phyloP scores from a whole-genome alignment of 768 basidiomycete species.

The Solioccasus polychromus region DNA sequence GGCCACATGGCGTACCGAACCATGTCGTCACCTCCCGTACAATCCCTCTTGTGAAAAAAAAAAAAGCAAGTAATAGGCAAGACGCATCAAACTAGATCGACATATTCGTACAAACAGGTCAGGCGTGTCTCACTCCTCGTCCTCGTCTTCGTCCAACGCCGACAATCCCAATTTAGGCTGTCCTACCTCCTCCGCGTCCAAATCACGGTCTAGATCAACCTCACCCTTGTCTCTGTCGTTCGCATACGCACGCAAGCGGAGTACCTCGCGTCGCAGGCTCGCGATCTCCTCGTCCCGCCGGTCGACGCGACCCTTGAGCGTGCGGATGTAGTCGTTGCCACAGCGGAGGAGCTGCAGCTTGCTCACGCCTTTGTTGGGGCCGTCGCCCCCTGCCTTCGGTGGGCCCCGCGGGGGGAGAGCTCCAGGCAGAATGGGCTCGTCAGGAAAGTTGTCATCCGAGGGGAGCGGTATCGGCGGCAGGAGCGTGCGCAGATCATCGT shows the following conservation, averaged over 20 bases:
- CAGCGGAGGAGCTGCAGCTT: constrained; percentile 90
- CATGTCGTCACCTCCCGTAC: too few species aligned
- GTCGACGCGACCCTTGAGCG: constrained; percentile 73
- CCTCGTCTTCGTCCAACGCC: constrained; percentile 34
- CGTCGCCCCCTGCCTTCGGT: constrained; percentile 78
- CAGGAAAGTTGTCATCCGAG: constrained; percentile 64
- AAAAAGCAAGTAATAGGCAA: too few species aligned
- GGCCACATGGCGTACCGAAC: too few species aligned
- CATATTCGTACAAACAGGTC: too few species aligned
- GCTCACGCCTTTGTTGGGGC: constrained; percentile 94
- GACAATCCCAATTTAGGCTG: constrained; percentile 19
- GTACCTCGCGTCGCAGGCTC: constrained; percentile 63
- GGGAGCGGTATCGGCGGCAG: constrained; percentile 88
- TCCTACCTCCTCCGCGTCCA: constrained; percentile 28
- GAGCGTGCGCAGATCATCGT: constrained; percentile 76
- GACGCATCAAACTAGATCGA: too few species aligned
- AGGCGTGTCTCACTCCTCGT: constrained; percentile 31
- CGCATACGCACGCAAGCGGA: constrained; percentile 45
- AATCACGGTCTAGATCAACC: constrained; percentile 28
- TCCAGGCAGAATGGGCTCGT: constrained; percentile 80
- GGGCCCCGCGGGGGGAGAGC: constrained; percentile 88
- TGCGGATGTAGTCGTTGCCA: constrained; percentile 83
- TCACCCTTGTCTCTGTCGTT: constrained; percentile 23
- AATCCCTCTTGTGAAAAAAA: too few species aligned
- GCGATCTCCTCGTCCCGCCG: constrained; percentile 78